Conservation (phyloP, 768 basidiomycete genomes). For the Tubosaeta sp. region DNA sequence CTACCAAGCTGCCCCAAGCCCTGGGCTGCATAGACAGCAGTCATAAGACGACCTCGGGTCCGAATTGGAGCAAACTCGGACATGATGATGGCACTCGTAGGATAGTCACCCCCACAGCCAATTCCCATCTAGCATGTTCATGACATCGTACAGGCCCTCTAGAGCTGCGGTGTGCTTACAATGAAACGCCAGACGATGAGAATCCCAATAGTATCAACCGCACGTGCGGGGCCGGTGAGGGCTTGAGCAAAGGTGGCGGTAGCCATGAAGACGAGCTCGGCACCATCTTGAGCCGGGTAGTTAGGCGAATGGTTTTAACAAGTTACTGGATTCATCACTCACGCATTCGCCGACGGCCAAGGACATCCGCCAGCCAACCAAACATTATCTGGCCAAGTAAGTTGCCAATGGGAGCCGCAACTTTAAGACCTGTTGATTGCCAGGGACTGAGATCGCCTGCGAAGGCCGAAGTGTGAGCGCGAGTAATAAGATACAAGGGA, state of each 20-base stretch:
- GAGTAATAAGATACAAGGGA: neutral
- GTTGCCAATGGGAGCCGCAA: conserved; percentile 70
- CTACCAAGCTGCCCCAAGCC: conserved; percentile 91
- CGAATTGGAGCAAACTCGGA: conserved; percentile 80
- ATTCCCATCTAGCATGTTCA: conserved; percentile 52
- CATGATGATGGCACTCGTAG: conserved; percentile 78
- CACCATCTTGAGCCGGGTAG: conserved; percentile 35
- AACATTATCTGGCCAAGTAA: conserved; percentile 71
- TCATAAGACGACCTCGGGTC: conserved; percentile 83
- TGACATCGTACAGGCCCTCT: neutral
- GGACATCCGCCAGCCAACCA: conserved; percentile 69
- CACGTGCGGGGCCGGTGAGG: conserved; percentile 57
- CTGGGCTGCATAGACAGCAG: conserved; percentile 77
- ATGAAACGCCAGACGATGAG: conserved; percentile 83
- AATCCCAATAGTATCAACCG: conserved; percentile 62
- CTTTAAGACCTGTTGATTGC: conserved; percentile 75
- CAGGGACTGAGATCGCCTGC: conserved; percentile 39
- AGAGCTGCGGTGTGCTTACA: conserved; percentile 26
- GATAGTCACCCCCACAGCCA: conserved; percentile 87
- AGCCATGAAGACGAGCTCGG: conserved; percentile 69
- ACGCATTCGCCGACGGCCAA: conserved; percentile 81
- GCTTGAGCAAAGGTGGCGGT: conserved; percentile 76
- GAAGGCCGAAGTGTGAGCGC: neutral
- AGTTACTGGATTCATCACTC: conserved; percentile 27
- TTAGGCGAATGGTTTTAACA: neutral